Percentiles rank a stretch among this genome's conserved stretches.
Conservation (phyloP, 805 yeast genomes). For the Spathaspora girioi region DNA sequence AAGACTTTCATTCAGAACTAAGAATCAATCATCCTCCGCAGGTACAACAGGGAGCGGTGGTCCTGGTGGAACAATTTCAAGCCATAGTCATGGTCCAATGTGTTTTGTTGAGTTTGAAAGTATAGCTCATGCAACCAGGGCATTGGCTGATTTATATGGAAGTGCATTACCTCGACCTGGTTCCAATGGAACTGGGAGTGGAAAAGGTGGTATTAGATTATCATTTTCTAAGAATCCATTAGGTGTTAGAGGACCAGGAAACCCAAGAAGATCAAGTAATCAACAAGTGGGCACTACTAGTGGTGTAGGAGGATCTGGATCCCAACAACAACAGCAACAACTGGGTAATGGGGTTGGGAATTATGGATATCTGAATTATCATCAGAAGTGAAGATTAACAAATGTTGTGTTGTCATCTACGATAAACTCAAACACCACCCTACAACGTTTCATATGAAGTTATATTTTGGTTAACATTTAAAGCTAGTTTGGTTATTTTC, state of each 20-base stretch:
- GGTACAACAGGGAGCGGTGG: slow-evolving; percentile 11
- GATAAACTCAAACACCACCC: no score
- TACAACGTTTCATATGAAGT: no score
- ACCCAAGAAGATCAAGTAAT: slow-evolving; percentile 31
- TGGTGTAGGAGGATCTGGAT: not conserved
- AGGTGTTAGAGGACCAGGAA: slow-evolving; percentile 81
- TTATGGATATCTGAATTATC: slow-evolving; percentile 35
- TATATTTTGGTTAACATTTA: no score
- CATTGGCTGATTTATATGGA: slow-evolving; percentile 91
- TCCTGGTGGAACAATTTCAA: not conserved
- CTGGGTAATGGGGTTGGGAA: slow-evolving; percentile 22
- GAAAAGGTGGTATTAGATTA: slow-evolving; percentile 91
- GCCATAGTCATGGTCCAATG: slow-evolving; percentile 87
- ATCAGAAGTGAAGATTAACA: slow-evolving; percentile 11
- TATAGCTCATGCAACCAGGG: slow-evolving; percentile 88
- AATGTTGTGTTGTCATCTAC: no score
- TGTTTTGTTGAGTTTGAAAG: slow-evolving; percentile 99
- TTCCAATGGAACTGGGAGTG: slow-evolving; percentile 39
- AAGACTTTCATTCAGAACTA: slow-evolving; percentile 83
- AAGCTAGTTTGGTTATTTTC: not conserved
- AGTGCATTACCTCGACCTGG: slow-evolving; percentile 81
- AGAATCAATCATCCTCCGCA: slow-evolving; percentile 29
- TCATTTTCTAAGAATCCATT: slow-evolving; percentile 95
- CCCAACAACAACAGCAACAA: slow-evolving; percentile 1
- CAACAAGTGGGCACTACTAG: slow-evolving; percentile 9